Base-by-base conservation (phyloP, 306 rosid species). In the Cicer judaicum region DNA sequence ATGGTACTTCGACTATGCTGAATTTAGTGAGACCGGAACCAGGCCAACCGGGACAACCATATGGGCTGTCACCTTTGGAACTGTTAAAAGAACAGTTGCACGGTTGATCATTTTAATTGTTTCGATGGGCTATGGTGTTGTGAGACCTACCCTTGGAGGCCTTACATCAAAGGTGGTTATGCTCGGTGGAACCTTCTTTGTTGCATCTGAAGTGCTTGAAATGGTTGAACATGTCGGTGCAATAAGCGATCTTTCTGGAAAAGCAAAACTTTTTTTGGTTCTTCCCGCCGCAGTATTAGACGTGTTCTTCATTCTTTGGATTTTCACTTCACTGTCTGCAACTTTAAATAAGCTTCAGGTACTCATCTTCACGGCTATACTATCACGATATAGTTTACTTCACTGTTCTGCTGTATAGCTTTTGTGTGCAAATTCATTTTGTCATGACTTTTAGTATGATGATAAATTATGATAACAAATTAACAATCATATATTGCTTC, bases 331-430 rank as follows among this genome's bases (percentile, higher is more conserved):
- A 76, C 98, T 92, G 64, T 89, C 96, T 21, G 96, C 99, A 61
- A 94, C 99, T 55, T 81, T 94, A 73, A 94, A 75, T 79, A 92
- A 94, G 93, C 99, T 94, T 87, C 99, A 94, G 99, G 99, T 94
- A 89, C 56, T 77, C 59, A 61, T 79, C 52, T 70, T 10, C 73
- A 68, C 64, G 63, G 67, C 7, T 43, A 39, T 61, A 12, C 48
- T 42, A 61, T 50, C 24, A 24, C 56, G 11, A 62, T 85, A 29
- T 41, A 61, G 8, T 65, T 39, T 81, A 42, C 57, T 78, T 64
- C 48, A 67, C 50, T 16, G 41, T 36, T 57, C 24, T 64, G 57
- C 67, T 59, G 59, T 68, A 41, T 47, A 49, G 39, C 77, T 52
- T 80, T 2, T 39, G 7, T 57, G 49, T 15, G 24, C 71, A 61